Evolutionary conservation across 1,284 basidiomycete species (phyloP), one percentile per base, ranked within the genome.

Genomic region (Stygiomarasmius scandens): DNA sequence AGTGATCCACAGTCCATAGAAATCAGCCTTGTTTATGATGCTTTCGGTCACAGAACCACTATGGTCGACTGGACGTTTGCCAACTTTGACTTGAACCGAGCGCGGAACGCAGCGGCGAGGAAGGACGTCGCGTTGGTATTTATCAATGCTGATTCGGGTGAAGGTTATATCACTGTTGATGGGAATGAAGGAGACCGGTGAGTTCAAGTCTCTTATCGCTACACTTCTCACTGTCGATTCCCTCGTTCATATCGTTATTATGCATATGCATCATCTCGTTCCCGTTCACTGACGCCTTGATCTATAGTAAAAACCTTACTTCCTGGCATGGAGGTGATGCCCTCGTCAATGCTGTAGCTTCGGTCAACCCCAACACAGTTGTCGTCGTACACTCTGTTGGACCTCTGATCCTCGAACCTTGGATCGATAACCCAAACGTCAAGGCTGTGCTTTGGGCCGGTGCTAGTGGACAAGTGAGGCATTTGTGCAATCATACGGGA

Each of bases 381-480:
- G 93, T 96, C 16, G 81, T 95, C 34, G 80, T 89, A 22, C 87
- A 95, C 72, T 85, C 85, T 8, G 89, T 91, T 53, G 91, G 91
- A 0, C 86, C 89, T 0, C 73, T 91, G 27, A 84, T 87, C 58
- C 63, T 93, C 44, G 90, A 93, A 69, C 71, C 80, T 0, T 93
- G 92, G 92, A 86, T 92, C 60, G 86, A 93, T 1, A 80, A 90
- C 70, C 84, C 85, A 49, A 90, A 90, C 63, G 80, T 93, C 58
- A 79, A 76, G 29, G 76, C 77, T 47, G 74, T 78, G 61, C 65
- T 89, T 2, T 88, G 85, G 82, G 88, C 88, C n/a, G 82, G 85
- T 9, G 65, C 86, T 1, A 82, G 85, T 11, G 93, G 93, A 12
- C n/a, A n/a, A n/a, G n/a, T n/a, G n/a, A n/a, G n/a, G n/a, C n/a